Evolutionary conservation across 1,284 basidiomycete genomes (phyloP), one percentile per base, ranked within the genome.

Genomic region (Ceratobasidium sp.): DNA sequence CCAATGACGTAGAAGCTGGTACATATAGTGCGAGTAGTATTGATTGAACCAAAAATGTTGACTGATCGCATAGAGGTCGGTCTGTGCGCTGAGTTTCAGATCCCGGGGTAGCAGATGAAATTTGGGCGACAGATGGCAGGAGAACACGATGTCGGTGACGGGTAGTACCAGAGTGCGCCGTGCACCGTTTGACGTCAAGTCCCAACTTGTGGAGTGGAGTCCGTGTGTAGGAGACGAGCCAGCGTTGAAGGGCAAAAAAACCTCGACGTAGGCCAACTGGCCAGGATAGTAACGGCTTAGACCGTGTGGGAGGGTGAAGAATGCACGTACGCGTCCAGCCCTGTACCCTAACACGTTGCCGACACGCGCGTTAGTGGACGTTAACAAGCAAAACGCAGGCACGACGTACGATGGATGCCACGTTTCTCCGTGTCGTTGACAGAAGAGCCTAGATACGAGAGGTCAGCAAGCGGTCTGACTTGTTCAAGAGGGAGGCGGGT

Each of bases 231-330:
- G n/a, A n/a, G 43, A 59, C 12, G 9, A 18, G 1, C 55, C 28
- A 1, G 57, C 21, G 9, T 41, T 8, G 39, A 73, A 59, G 8
- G 58, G 43, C 12, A 48, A 55, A 28, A 61, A 72, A 16, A 65
- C 39, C 39, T 73, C 61, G 39, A 73, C n/a, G 32, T 53, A 73
- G 9, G 72, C 72, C 0, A 73, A 41, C 10, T 30, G 41, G 2
- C 26, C 52, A 0, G 23, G 1, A 32, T 59, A 60, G 10, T 6
- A 18, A 10, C 12, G 26, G 8, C 14, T 16, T 0, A 71, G 10
- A 14, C 39, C 30, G 9, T 23, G 14, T 2, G 67, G 67, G 12
- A 71, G 67, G 1, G 10, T 46, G 28, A 71, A 71, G 23, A 71
- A 36, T 9, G 45, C 55, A 18, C 53, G 36, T 1, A 59, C 67